These are phyloP conservation scores for Calophaca sinica DNA, from an alignment of 306 rosid species.

Conservation along the genomic window DNA sequence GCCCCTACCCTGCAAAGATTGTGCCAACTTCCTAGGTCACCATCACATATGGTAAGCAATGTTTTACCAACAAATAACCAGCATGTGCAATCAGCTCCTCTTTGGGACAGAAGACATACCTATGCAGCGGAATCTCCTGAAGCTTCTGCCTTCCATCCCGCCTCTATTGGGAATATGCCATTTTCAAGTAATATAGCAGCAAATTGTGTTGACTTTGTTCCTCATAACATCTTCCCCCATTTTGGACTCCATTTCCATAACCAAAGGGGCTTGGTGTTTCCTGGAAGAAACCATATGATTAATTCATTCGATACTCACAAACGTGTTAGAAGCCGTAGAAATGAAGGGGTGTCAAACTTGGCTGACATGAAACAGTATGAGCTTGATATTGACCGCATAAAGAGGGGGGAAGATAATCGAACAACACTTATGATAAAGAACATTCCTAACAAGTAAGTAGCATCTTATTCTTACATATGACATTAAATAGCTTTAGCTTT, in stretches of 20 bases:
- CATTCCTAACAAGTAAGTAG: slow-evolving; percentile 78
- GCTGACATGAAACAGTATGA: slow-evolving; percentile 68
- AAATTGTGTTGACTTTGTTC: slow-evolving; percentile 53
- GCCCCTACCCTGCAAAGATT: slow-evolving; percentile 51
- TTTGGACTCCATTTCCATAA: slow-evolving; percentile 45
- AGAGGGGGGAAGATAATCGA: slow-evolving; percentile 63
- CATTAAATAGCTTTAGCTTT: slow-evolving; percentile 1
- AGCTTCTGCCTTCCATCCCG: slow-evolving; percentile 51
- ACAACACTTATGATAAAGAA: slow-evolving; percentile 84
- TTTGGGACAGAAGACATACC: slow-evolving; percentile 62
- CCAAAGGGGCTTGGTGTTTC: slow-evolving; percentile 48
- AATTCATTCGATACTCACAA: slow-evolving; percentile 59
- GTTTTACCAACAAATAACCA: slow-evolving; percentile 52
- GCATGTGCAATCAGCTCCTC: slow-evolving; percentile 62
- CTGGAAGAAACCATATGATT: slow-evolving; percentile 56
- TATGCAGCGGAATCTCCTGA: slow-evolving; percentile 62
- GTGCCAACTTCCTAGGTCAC: slow-evolving; percentile 56
- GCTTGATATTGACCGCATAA: slow-evolving; percentile 66
- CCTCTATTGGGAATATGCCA: slow-evolving; percentile 57
- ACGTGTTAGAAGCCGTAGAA: slow-evolving; percentile 65
- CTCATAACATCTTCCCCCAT: slow-evolving; percentile 58
- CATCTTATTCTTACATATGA: slow-evolving; percentile 1
- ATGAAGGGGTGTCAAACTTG: slow-evolving; percentile 55
- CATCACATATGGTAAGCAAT: slow-evolving; percentile 57
- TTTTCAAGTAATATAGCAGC: slow-evolving; percentile 50